Evolutionary conservation across 768 basidiomycete genomes (phyloP).

Genomic region (Pleurotus ostreatus): DNA sequence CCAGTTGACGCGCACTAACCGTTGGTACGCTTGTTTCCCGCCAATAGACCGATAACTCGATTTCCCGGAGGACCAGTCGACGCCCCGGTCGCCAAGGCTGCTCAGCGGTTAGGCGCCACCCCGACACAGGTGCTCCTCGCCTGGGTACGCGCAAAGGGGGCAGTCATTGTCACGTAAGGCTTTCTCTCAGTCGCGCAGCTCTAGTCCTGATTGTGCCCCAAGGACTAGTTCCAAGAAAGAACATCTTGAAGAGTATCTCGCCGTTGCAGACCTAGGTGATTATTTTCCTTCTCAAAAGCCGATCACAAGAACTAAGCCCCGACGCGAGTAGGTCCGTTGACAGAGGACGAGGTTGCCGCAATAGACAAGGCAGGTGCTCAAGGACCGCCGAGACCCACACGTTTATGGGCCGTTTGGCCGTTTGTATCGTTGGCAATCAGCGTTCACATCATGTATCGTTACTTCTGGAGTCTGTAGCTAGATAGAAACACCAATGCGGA

Average conservation of each 20-base stretch:
- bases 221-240: constrained; percentile 61
- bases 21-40: too few species aligned
- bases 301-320: background rate
- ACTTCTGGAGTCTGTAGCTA: too few species aligned
- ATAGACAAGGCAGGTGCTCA: constrained; percentile 60
- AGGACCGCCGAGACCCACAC: constrained; percentile 29
- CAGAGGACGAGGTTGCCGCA: constrained; percentile 51
- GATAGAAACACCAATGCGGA: constrained; percentile 31
- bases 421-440: too few species aligned
- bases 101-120: constrained; percentile 48
- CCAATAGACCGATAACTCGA: constrained; percentile 49
- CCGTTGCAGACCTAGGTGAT: constrained; percentile 52
- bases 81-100: constrained; percentile 45
- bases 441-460: too few species aligned
- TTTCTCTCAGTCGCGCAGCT: background rate
- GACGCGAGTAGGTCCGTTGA: constrained; percentile 40
- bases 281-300: constrained; percentile 11
- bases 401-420: background rate
- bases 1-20: background rate
- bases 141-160: constrained; percentile 68
- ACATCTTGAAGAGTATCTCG: constrained; percentile 66
- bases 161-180: constrained; percentile 62
- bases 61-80: constrained; percentile 58
- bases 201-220: background rate
- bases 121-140: constrained; percentile 63